A percentile compares a stretch with the other conserved stretches of the same genome.
phyloP scores from a whole-genome alignment of 495 filamentous ascomycete genomes.

The Trichoderma reesei region DNA sequence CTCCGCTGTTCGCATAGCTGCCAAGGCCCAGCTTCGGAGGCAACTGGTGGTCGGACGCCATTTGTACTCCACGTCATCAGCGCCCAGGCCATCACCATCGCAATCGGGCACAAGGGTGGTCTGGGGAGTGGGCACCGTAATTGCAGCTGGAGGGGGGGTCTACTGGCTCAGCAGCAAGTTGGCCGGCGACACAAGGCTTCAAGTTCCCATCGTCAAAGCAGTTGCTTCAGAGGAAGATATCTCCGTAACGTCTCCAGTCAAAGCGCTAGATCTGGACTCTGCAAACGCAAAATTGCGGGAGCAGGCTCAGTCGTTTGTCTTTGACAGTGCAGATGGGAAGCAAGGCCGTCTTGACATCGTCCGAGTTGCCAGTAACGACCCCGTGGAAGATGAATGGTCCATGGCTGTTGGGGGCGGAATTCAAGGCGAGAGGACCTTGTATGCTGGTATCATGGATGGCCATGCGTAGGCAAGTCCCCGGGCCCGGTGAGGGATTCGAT shows the following conservation, averaged over 20 bases:
- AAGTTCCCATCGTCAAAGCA: background rate
- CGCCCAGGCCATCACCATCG: too few species aligned
- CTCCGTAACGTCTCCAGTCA: background rate
- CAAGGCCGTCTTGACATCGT: background rate
- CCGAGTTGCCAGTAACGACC: slow-evolving; percentile 6
- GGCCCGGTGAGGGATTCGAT: background rate
- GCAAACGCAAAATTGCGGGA: slow-evolving; percentile 1
- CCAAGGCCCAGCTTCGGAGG: too few species aligned
- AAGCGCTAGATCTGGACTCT: background rate
- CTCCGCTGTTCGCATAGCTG: too few species aligned
- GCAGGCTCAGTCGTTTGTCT: background rate
- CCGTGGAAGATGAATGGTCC: slow-evolving; percentile 6
- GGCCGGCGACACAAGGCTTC: too few species aligned
- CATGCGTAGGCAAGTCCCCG: background rate
- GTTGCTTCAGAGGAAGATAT: background rate
- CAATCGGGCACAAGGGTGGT: too few species aligned
- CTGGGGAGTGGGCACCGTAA: too few species aligned
- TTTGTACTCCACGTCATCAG: too few species aligned
- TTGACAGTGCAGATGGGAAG: background rate
- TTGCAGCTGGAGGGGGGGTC: too few species aligned
- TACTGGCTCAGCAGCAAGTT: too few species aligned
- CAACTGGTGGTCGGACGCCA: too few species aligned
- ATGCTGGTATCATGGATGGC: slow-evolving; percentile 5
- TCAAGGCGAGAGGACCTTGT: background rate
- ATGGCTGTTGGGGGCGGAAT: background rate